These are phyloP conservation scores for Tetracladium maxilliforme DNA, from an alignment of 2,329 filamentous ascomycete species.

Conservation along the genomic window DNA sequence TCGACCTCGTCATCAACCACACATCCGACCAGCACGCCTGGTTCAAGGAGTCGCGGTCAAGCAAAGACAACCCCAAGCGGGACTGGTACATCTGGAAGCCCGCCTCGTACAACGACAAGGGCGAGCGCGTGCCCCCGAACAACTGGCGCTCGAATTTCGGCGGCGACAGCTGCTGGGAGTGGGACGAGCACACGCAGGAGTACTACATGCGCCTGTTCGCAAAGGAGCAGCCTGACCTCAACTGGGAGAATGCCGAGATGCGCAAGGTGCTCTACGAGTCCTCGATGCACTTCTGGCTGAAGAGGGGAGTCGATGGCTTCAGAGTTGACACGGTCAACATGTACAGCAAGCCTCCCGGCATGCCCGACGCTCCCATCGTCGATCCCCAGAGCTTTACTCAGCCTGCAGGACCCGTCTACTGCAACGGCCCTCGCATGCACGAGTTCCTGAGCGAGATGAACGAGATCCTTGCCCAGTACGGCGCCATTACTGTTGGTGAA, in stretches of 20 bases:
- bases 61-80: conserved; percentile 30
- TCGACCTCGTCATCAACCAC: conserved; percentile 69
- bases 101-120: conserved; percentile 34
- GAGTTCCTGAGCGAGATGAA: conserved; percentile 56
- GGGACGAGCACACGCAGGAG: conserved; percentile 56
- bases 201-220: conserved; percentile 70
- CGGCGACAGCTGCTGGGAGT: conserved; percentile 49
- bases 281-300: conserved; percentile 70
- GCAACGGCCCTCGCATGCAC: conserved; percentile 54
- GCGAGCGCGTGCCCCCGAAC: conserved; percentile 54
- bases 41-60: conserved; percentile 39
- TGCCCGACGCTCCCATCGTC: conserved; percentile 41
- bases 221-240: conserved; percentile 67
- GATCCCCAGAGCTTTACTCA: conserved; percentile 39
- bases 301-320: conserved; percentile 59
- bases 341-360: conserved; percentile 47
- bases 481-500: conserved; percentile 58
- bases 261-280: conserved; percentile 56
- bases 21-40: conserved; percentile 57
- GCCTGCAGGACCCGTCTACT: conserved; percentile 39
- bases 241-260: conserved; percentile 62
- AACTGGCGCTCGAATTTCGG: conserved; percentile 55
- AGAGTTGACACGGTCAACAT: conserved; percentile 64
- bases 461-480: conserved; percentile 40
- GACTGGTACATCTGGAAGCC: conserved; percentile 44